Evolutionary conservation across 352 stramenopile species (phyloP), one percentile per base, ranked within the genome.

Genomic region (Phytopythium delawarense): DNA sequence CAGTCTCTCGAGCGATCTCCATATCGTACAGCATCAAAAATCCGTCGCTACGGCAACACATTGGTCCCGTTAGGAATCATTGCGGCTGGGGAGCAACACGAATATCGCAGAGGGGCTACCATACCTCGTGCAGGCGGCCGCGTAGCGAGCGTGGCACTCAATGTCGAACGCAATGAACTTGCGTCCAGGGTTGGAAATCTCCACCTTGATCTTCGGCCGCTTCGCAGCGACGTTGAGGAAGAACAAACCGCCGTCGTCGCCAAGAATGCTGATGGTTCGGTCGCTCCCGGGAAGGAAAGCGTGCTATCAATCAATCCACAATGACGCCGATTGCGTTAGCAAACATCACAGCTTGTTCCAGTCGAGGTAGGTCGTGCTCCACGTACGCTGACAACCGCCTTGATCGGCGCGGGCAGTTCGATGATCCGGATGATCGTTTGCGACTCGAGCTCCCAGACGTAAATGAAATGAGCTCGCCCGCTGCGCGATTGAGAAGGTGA

Each of bases 341-440:
- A 3, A 18, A 5, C 21, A 30, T 18, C 4, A 32, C n/a, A 28
- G 7, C 2, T 12, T 11, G 7, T 9, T 9, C 1, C 45, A 15
- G 6, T 49, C 7, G 25, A 7, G 16, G 7, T 46, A 30, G 18
- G 12, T 16, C 45, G 21, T 1, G 44, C 21, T 28, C 5, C 51
- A 74, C 75, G 57, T 69, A 95, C 84, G 35, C 61, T 81, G 32
- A 81, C 35, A 35, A 92, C 81, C 58, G 84, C 67, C 51, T 88
- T 79, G 42, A 93, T 86, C 13, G 82, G 82, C 4, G 69, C 39
- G n/a, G 87, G 82, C 12, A 95, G 70, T 53, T 95, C 84, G 44
- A 95, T 95, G 49, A 95, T 92, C 4, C 87, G 82, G 59, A 91
- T 81, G 53, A 95, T 90, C 23, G 78, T 91, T 64, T 95, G 84